These are phyloP conservation scores for Iris macrosiphon DNA, from an alignment of 106 monocot species.

Conservation along the genomic window DNA sequence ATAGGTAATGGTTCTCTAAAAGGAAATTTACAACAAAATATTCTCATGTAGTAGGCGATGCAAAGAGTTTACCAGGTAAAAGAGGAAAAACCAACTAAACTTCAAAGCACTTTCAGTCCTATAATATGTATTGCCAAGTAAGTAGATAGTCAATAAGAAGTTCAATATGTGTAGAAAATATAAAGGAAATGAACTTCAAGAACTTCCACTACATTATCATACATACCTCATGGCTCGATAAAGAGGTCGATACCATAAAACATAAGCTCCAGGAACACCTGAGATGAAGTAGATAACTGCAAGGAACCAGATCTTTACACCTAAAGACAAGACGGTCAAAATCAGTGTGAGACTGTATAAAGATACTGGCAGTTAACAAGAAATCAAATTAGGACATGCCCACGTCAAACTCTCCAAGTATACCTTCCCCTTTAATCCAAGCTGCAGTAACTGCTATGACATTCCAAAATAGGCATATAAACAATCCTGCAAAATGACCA, in stretches of 20 bases:
- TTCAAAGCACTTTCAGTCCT: conserved; percentile 98
- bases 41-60: neutral
- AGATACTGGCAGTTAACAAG: neutral
- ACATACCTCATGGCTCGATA: conserved; percentile 84
- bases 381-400: neutral
- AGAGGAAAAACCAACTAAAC: conserved; percentile 95
- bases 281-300: conserved; percentile 83
- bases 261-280: conserved; percentile 86
- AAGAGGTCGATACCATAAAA: conserved; percentile 96
- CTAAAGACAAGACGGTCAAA: too few relatives aligned
- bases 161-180: too few relatives aligned
- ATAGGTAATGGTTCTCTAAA: neutral
- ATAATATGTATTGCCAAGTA: conserved; percentile 12
- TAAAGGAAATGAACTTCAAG: too few relatives aligned
- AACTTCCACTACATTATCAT: too few relatives aligned
- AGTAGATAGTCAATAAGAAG: too few relatives aligned
- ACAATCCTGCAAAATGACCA: conserved; percentile 45
- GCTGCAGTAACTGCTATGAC: conserved; percentile 66
- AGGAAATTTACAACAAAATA: neutral
- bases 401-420: neutral
- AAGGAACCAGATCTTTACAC: conserved; percentile 88
- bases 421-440: conserved; percentile 85
- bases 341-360: too few relatives aligned
- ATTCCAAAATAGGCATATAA: conserved; percentile 79
- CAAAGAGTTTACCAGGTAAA: conserved; percentile 59